Evolutionary conservation across 2,329 filamentous ascomycete genomes (phyloP).

Genomic region (Monascus ruber): DNA sequence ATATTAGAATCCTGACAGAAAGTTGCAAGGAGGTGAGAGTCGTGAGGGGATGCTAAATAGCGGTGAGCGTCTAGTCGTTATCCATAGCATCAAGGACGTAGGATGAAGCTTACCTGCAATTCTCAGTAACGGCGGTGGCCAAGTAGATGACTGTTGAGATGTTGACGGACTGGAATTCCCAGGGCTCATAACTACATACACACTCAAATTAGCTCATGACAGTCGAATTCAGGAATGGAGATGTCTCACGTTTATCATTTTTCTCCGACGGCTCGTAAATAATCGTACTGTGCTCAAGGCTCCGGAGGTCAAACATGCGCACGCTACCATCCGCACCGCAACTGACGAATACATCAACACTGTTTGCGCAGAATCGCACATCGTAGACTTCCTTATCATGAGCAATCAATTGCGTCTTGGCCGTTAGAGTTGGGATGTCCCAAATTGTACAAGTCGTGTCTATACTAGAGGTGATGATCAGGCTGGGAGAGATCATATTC

Average conservation of each 20-base stretch:
- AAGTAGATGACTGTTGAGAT: slow-evolving; percentile 42
- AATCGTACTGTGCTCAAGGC: slow-evolving; percentile 94
- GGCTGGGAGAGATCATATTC: slow-evolving; percentile 92
- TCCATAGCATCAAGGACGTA: background rate
- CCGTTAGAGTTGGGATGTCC: slow-evolving; percentile 96
- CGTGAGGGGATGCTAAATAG: slow-evolving; percentile 68
- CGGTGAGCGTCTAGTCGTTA: slow-evolving; percentile 4
- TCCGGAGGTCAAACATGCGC: slow-evolving; percentile 95
- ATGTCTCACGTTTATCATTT: slow-evolving; percentile 50
- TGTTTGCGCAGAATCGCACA: slow-evolving; percentile 94
- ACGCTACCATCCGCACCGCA: slow-evolving; percentile 97
- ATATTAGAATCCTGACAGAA: slow-evolving; percentile 88
- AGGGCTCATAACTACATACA: slow-evolving; percentile 33
- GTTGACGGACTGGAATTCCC: slow-evolving; percentile 58
- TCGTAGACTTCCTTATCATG: slow-evolving; percentile 99
- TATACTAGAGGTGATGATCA: slow-evolving; percentile 98
- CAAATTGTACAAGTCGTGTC: slow-evolving; percentile 99
- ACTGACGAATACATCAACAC: slow-evolving; percentile 96
- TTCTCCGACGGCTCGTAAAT: slow-evolving; percentile 97
- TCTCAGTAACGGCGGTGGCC: slow-evolving; percentile 47
- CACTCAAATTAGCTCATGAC: background rate
- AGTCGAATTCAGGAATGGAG: background rate
- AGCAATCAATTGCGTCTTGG: slow-evolving; percentile 95
- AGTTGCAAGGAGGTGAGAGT: slow-evolving; percentile 90
- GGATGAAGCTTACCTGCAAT: slow-evolving; percentile 27